phyloP scores from a whole-genome alignment of 2,329 filamentous ascomycete species.

The Aschersonia sp. region DNA sequence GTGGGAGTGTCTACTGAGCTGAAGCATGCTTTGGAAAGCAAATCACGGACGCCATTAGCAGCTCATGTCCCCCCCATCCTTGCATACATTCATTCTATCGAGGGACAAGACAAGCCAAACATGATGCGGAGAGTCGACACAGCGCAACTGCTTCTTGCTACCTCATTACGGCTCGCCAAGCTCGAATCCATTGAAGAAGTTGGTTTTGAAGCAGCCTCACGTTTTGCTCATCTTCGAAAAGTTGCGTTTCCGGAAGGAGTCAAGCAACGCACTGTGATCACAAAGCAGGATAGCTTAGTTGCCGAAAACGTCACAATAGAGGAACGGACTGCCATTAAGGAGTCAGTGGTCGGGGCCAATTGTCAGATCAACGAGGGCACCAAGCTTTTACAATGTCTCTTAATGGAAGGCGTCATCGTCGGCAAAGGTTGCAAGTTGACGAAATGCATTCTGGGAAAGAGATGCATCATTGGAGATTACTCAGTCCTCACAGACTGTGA shows the following conservation, averaged over 20 bases:
- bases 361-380: slow-evolving; percentile 80
- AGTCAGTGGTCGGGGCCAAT: slow-evolving; percentile 74
- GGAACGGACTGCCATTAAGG: slow-evolving; percentile 84
- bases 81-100: slow-evolving; percentile 62
- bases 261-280: slow-evolving; percentile 67
- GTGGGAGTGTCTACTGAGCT: background rate
- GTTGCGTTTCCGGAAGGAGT: slow-evolving; percentile 73
- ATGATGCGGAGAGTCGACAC: slow-evolving; percentile 83
- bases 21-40: background rate
- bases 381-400: slow-evolving; percentile 69
- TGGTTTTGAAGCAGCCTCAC: slow-evolving; percentile 42
- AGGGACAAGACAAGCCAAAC: slow-evolving; percentile 30
- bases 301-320: slow-evolving; percentile 82
- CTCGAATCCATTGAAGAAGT: slow-evolving; percentile 56
- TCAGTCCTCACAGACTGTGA: slow-evolving; percentile 77
- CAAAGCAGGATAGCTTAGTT: slow-evolving; percentile 66
- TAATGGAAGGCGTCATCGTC: slow-evolving; percentile 85
- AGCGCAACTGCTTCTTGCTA: slow-evolving; percentile 61
- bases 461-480: slow-evolving; percentile 71
- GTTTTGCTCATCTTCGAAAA: slow-evolving; percentile 66
- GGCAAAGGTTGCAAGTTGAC: slow-evolving; percentile 75
- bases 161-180: slow-evolving; percentile 79
- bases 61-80: slow-evolving; percentile 53
- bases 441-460: slow-evolving; percentile 71
- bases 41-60: background rate